Conservation (phyloP, 768 basidiomycete species). For the Podaxis rugospora region DNA sequence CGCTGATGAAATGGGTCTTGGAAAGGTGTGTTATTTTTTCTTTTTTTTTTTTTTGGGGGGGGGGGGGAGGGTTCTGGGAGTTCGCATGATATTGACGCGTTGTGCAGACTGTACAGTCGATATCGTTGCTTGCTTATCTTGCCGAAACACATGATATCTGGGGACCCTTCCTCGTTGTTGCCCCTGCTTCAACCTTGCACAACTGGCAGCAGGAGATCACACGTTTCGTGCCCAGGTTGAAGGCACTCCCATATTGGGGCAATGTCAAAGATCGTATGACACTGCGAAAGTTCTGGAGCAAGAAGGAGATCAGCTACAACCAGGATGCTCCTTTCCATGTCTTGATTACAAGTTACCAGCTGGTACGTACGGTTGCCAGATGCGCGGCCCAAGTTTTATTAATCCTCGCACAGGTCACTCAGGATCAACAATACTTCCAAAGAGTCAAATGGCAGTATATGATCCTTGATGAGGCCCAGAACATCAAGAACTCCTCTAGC, state of each 20-base stretch:
- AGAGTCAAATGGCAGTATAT: constrained; percentile 99
- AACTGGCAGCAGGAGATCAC: constrained; percentile 99
- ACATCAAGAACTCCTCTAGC: constrained; percentile 96
- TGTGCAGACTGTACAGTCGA: constrained; percentile 92
- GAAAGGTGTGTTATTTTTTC: constrained; percentile 49
- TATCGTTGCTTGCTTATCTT: constrained; percentile 91
- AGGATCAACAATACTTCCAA: constrained; percentile 98
- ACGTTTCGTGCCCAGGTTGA: constrained; percentile 89
- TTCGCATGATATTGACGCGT: background rate
- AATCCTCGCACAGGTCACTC: constrained; percentile 59
- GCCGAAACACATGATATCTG: constrained; percentile 98
- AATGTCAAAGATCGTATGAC: constrained; percentile 94
- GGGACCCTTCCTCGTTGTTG: constrained; percentile 98
- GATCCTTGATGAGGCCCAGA: constrained; percentile 99
- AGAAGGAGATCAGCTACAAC: constrained; percentile 93
- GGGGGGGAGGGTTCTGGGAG: background rate
- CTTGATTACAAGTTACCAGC: constrained; percentile 93
- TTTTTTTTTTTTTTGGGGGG: background rate
- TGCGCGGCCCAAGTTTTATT: background rate
- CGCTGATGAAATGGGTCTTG: constrained; percentile 98
- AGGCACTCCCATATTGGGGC: constrained; percentile 98
- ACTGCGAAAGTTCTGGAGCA: constrained; percentile 95
- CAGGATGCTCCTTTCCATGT: constrained; percentile 96
- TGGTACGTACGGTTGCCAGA: constrained; percentile 48
- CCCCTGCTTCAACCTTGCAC: constrained; percentile 94